phyloP scores from a whole-genome alignment of 148 eudicot genomes.

The Talinum fruticosum region DNA sequence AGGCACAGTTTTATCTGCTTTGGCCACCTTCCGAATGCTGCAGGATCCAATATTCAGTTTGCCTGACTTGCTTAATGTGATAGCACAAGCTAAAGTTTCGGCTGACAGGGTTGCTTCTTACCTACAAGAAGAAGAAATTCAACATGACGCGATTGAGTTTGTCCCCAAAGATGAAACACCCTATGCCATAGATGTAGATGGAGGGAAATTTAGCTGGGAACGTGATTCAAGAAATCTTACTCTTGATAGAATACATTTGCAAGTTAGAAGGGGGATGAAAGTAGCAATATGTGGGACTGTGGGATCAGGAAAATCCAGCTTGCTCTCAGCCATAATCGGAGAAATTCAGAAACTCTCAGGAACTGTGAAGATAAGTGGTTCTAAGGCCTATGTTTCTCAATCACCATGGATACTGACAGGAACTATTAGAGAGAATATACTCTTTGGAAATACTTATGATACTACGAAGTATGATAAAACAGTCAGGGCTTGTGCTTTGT shows the following conservation, averaged over 20 bases:
- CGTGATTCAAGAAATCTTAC: conserved; percentile 41
- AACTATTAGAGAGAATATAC: conserved; percentile 77
- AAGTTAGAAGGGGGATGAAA: conserved; percentile 75
- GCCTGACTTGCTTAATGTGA: conserved; percentile 72
- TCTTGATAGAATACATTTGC: conserved; percentile 55
- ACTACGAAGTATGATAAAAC: conserved; percentile 57
- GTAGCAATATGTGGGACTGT: conserved; percentile 97
- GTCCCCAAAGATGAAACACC: conserved; percentile 46
- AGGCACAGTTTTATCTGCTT: conserved; percentile 79
- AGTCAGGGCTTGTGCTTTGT: conserved; percentile 74
- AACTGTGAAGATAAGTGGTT: conserved; percentile 63
- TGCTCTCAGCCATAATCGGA: conserved; percentile 80
- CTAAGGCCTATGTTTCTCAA: conserved; percentile 97
- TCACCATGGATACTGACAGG: conserved; percentile 95
- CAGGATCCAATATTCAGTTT: conserved; percentile 93
- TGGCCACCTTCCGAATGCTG: conserved; percentile 94
- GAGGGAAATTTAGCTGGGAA: conserved; percentile 75
- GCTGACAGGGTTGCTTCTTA: conserved; percentile 74
- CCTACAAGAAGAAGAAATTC: conserved; percentile 82
- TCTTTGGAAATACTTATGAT: conserved; percentile 76
- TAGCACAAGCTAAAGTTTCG: conserved; percentile 93
- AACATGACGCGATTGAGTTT: conserved; percentile 52
- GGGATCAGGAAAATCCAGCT: conserved; percentile 94
- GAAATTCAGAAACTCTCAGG: conserved; percentile 77
- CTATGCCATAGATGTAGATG: conserved; percentile 49